Evolutionary conservation across 306 rosid species (phyloP), one percentile per base, ranked within the genome.

Genomic region (Bauhinia variegata): DNA sequence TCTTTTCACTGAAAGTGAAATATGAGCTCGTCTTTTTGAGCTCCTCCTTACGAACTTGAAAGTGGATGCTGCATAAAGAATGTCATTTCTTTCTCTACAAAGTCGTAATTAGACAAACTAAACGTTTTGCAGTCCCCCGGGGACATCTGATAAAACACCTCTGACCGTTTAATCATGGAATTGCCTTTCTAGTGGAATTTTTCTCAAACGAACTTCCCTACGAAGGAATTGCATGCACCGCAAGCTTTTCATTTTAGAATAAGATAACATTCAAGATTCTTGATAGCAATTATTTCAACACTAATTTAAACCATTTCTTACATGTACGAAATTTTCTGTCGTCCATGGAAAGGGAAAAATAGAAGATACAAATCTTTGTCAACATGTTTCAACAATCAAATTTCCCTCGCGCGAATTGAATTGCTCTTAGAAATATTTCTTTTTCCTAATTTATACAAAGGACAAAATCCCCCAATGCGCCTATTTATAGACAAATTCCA

Each of bases 361-460:
- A 1, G 8, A 37, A 6, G 2, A 37, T 37, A 37, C 7, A 10
- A 4, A 37, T 6, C 10, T 37, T 6, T 2, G 42, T 37, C 9
- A 36, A 36, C 41, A 36, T 36, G 9, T 73, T 68, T 63, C 55
- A 44, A 55, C 6, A 18, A 44, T 44, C 53, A 70, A 67, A 59
- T 19, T 51, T 33, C 43, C 54, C 32, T 33, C 38, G 5, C 28
- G 59, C 19, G 54, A 63, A 47, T 39, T 75, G 28, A 49, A 49
- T 54, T 68, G 62, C 68, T 13, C 46, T 30, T 39, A 14, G 56
- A 64, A 31, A 23, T 23, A 4, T 61, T 61, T 13, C 17, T 13
- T 6, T 43, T n/a, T 16, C 28, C 39, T 42, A 12, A 8, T 19
- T 10, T 31, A 63, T 2, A 31, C 31, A 31, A 5, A 4, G 7